A percentile compares a stretch with the other conserved stretches of the same genome.
phyloP scores from a whole-genome alignment of 2,329 filamentous ascomycete genomes.

The Taxawa tesnikishii region DNA sequence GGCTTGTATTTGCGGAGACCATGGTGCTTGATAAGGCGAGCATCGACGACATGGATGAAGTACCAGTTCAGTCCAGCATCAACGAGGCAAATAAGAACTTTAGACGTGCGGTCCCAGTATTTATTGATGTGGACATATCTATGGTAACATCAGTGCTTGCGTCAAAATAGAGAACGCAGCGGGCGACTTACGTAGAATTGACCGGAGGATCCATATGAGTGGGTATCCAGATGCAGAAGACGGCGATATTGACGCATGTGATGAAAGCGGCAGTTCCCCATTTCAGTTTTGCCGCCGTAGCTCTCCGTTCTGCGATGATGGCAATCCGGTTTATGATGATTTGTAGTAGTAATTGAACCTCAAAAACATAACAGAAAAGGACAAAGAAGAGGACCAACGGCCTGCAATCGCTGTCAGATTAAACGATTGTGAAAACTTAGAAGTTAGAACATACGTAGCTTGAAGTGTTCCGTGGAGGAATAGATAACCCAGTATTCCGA shows the following conservation, averaged over 20 bases:
- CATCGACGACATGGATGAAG: constrained; percentile 31
- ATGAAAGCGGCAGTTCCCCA: constrained; percentile 23
- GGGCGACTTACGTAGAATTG: constrained; percentile 1
- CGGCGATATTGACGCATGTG: constrained; percentile 19
- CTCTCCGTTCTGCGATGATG: constrained; percentile 13
- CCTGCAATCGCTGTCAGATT: not conserved
- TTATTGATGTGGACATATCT: constrained; percentile 22
- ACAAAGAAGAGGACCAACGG: constrained; percentile 15
- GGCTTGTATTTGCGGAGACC: constrained; percentile 39
- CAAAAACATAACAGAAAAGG: constrained; percentile 7
- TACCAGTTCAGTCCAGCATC: constrained; percentile 26
- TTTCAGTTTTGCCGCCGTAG: constrained; percentile 20
- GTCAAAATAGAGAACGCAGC: not conserved
- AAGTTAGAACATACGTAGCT: not conserved
- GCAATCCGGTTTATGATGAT: constrained; percentile 25
- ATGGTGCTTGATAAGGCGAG: constrained; percentile 31
- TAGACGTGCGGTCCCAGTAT: constrained; percentile 26
- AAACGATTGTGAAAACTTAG: not conserved
- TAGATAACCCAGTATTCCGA: constrained; percentile 27
- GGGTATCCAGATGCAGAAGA: constrained; percentile 25
- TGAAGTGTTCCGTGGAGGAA: constrained; percentile 4
- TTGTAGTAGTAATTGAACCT: constrained; percentile 15
- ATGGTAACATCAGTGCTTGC: not conserved
- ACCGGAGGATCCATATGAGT: constrained; percentile 21
- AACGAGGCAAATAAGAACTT: constrained; percentile 23